A percentile compares a stretch with the other conserved stretches of the same genome.
These are phyloP conservation scores for Helicostylum pulchrum DNA, from an alignment of 192 early-diverging fungal genomes.

Conservation along the genomic window DNA sequence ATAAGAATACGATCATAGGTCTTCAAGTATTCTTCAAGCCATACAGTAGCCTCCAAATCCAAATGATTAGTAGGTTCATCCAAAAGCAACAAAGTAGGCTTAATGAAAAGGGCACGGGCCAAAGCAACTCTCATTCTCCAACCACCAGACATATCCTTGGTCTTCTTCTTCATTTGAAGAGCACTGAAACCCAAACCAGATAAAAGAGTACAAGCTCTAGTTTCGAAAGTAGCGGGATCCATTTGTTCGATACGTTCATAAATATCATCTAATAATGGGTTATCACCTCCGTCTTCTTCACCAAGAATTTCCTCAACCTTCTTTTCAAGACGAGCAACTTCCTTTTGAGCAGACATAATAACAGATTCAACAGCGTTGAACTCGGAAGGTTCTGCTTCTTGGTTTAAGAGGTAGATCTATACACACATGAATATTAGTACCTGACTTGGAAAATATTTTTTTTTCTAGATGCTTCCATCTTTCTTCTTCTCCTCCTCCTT, in stretches of 20 bases:
- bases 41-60: conserved; percentile 76
- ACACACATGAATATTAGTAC: background rate
- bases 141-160: conserved; percentile 98
- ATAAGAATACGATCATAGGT: conserved; percentile 73
- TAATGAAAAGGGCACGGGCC: conserved; percentile 91
- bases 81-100: conserved; percentile 51
- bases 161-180: conserved; percentile 85
- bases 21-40: conserved; percentile 68
- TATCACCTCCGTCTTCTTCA: conserved; percentile 78
- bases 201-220: conserved; percentile 86
- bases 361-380: conserved; percentile 90
- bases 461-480: background rate
- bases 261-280: conserved; percentile 85
- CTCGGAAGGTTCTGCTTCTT: conserved; percentile 94
- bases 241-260: conserved; percentile 95
- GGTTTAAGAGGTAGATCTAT: conserved; percentile 88
- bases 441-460: no score
- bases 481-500: background rate
- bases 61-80: conserved; percentile 61
- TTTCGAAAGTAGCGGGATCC: conserved; percentile 92
- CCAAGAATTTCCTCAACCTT: conserved; percentile 87
- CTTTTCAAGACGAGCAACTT: conserved; percentile 89
- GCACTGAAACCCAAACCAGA: conserved; percentile 92
- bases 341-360: conserved; percentile 81
- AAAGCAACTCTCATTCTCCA: conserved; percentile 99